A percentile compares a stretch with the other conserved stretches of the same genome.
These are phyloP conservation scores for Colletotrichum lupini DNA, from an alignment of 2,329 filamentous ascomycete genomes.

Conservation along the genomic window DNA sequence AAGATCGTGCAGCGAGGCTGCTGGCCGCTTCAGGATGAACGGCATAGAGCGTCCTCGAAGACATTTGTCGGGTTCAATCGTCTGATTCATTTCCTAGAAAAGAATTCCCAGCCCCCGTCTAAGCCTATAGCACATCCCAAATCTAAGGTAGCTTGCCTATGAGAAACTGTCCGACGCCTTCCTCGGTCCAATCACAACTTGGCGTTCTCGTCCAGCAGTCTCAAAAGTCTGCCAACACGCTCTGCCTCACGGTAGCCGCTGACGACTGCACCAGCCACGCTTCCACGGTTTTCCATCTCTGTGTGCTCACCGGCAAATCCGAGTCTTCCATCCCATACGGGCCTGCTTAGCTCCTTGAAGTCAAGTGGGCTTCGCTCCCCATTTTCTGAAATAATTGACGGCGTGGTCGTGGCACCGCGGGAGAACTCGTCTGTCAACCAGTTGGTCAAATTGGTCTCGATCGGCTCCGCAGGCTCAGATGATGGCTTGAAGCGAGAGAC, in stretches of 20 bases:
- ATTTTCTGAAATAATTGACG: constrained; percentile 27
- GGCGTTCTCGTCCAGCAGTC: constrained; percentile 20
- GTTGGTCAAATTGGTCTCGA: constrained; percentile 27
- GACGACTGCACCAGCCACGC: constrained; percentile 30
- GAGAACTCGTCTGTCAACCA: constrained; percentile 33
- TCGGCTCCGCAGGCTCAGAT: constrained; percentile 22
- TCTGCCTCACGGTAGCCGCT: constrained; percentile 32
- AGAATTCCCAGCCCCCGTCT: background rate
- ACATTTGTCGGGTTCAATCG: background rate
- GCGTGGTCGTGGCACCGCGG: constrained; percentile 29
- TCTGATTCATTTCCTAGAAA: background rate
- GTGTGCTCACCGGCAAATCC: constrained; percentile 34
- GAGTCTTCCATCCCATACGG: constrained; percentile 27
- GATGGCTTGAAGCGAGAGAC: constrained; percentile 25
- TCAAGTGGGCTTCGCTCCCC: constrained; percentile 33
- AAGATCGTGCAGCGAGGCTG: constrained; percentile 79
- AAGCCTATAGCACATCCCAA: constrained; percentile 6
- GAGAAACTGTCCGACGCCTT: constrained; percentile 4
- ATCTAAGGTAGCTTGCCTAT: constrained; percentile 27
- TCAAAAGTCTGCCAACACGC: constrained; percentile 30
- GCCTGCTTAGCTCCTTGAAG: constrained; percentile 30
- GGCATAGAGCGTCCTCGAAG: background rate
- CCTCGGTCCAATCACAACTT: constrained; percentile 10
- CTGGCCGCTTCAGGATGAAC: constrained; percentile 26
- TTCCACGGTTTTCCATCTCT: constrained; percentile 34